Conservation (phyloP, 202 grass and related monocot species). For the Schoenoplectus tabernaemontani region DNA sequence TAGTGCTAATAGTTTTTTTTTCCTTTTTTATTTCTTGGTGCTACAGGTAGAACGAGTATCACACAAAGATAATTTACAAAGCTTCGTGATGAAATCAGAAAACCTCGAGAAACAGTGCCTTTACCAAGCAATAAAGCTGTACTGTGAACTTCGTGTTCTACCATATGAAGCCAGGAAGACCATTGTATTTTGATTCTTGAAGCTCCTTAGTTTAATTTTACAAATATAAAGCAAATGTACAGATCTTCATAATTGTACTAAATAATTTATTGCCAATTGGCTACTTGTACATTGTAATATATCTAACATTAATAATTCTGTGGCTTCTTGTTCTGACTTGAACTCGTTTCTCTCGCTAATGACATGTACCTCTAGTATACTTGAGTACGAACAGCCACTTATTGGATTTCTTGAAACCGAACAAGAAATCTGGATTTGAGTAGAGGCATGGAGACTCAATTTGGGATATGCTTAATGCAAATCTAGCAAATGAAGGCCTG, state of each 20-base stretch:
- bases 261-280: conserved; percentile 4
- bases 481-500: background rate
- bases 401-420: too few relatives aligned
- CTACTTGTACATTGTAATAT: conserved; percentile 13
- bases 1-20: background rate
- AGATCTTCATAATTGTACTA: conserved; percentile 9
- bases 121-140: conserved; percentile 76
- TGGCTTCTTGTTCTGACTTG: background rate
- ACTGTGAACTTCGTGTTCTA: conserved; percentile 78
- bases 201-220: conserved; percentile 7
- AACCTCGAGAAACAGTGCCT: conserved; percentile 92
- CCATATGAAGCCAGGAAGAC: conserved; percentile 80
- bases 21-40: background rate
- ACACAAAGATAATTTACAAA: conserved; percentile 71
- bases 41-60: conserved; percentile 80
- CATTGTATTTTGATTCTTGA: conserved; percentile 60
- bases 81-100: conserved; percentile 79
- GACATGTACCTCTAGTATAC: background rate
- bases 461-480: background rate
- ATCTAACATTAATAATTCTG: background rate
- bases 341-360: background rate
- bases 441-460: background rate
- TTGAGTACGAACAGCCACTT: too few relatives aligned
- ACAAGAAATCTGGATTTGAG: background rate
- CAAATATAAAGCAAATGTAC: conserved; percentile 19